A percentile compares a stretch with the other conserved stretches of the same genome.
Evolutionary conservation across 768 basidiomycete genomes (phyloP).

Genomic region (Dioszegia crocea): DNA sequence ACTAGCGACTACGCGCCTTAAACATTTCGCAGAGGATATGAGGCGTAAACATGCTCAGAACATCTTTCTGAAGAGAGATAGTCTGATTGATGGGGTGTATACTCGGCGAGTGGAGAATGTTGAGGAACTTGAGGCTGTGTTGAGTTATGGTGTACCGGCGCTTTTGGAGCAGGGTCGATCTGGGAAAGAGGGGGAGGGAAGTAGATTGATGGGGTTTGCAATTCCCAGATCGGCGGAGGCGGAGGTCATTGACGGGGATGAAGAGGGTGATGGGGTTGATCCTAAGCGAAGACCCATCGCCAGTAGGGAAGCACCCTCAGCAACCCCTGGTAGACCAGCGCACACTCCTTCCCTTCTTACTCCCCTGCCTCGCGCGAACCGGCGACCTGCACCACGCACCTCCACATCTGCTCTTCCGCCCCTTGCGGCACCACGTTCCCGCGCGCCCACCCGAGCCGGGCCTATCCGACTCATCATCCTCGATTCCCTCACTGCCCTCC

Average conservation of each 20-base stretch:
- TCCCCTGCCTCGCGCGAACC: background rate
- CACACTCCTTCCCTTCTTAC: background rate
- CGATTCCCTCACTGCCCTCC: constrained; percentile 82
- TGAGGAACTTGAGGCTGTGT: constrained; percentile 49
- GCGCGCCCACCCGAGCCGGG: constrained; percentile 55
- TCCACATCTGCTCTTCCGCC: constrained; percentile 36
- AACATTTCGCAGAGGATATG: constrained; percentile 31
- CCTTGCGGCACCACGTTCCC: constrained; percentile 54
- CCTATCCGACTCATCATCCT: constrained; percentile 77
- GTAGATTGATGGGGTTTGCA: constrained; percentile 7
- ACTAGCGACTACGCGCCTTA: constrained; percentile 39
- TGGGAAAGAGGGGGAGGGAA: background rate
- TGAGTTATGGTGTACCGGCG: constrained; percentile 50
- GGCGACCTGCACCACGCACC: constrained; percentile 54
- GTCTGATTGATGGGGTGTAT: constrained; percentile 54
- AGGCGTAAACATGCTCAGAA: constrained; percentile 25
- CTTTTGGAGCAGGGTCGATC: constrained; percentile 29
- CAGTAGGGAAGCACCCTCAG: background rate
- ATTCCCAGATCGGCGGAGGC: too few species aligned
- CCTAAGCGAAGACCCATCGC: background rate
- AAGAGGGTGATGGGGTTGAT: background rate
- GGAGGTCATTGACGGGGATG: background rate
- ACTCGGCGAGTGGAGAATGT: constrained; percentile 52
- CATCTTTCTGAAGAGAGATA: constrained; percentile 33
- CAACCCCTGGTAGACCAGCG: constrained; percentile 50